A percentile compares a stretch with the other conserved stretches of the same genome.
Evolutionary conservation across 73 alveolate species (phyloP).

Genomic region (Tetrahymena elliotti): DNA sequence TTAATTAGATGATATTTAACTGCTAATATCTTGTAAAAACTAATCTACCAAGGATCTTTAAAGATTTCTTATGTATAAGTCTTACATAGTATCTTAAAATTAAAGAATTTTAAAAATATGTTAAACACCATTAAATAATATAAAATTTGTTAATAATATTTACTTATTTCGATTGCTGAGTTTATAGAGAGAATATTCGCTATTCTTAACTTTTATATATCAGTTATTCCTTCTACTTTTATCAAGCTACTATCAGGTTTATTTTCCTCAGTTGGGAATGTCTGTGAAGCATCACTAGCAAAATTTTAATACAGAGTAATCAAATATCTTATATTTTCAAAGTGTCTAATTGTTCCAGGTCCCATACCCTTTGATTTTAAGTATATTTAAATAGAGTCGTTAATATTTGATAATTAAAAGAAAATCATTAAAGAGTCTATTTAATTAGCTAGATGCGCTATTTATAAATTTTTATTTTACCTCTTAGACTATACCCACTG

Average conservation of each 20-base stretch:
- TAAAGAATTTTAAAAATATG: neutral
- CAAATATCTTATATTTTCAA: constrained; percentile 29
- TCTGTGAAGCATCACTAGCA: neutral
- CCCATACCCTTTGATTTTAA: neutral
- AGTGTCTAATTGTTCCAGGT: constrained; percentile 18
- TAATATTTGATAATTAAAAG: neutral
- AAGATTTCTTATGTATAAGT: constrained; percentile 11
- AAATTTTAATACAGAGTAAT: constrained; percentile 8
- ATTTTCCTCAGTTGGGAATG: constrained; percentile 24
- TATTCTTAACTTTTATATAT: neutral
- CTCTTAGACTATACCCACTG: constrained; percentile 35
- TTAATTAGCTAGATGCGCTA: neutral
- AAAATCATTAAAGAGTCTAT: neutral
- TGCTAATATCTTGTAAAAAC: neutral
- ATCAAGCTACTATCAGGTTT: neutral
- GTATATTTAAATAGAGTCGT: neutral
- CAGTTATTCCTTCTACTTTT: neutral
- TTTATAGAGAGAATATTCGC: constrained; percentile 10
- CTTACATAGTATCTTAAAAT: constrained; percentile 15
- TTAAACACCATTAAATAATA: neutral
- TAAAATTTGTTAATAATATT: neutral
- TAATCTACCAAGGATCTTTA: neutral
- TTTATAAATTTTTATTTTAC: neutral
- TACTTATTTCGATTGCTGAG: constrained; percentile 33
- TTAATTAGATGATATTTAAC: constrained; percentile 12